phyloP scores from a whole-genome alignment of 371 early-diverging fungal genomes.

The Mortierella sp. region DNA sequence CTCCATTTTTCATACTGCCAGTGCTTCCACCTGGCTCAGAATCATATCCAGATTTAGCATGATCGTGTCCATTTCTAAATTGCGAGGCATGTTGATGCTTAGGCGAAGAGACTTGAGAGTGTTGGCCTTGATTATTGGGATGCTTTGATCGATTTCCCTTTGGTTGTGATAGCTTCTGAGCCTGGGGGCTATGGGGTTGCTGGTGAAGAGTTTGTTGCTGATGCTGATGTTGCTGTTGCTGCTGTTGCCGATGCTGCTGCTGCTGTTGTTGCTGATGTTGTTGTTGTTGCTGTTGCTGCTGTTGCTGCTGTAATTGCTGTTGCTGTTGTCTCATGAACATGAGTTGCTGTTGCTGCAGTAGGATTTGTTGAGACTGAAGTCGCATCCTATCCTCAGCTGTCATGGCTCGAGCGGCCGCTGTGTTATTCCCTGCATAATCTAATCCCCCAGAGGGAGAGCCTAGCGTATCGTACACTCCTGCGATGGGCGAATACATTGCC shows the following conservation, averaged over 20 bases:
- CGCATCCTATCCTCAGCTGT: conserved; percentile 67
- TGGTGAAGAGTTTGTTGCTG: conserved; percentile 36
- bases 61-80: conserved; percentile 18
- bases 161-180: conserved; percentile 33
- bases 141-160: conserved; percentile 27
- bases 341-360: conserved; percentile 67
- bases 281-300: conserved; percentile 62
- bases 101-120: conserved; percentile 31
- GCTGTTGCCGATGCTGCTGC: conserved; percentile 27
- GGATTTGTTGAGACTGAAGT: conserved; percentile 66
- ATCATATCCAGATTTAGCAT: conserved; percentile 15
- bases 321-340: conserved; percentile 51
- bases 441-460: conserved; percentile 14
- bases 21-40: conserved; percentile 5
- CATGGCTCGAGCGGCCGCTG: conserved; percentile 11
- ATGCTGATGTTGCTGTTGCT: conserved; percentile 61
- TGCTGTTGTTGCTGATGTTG: conserved; percentile 62
- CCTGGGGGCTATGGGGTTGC: conserved; percentile 22
- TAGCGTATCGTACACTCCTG: conserved; percentile 15
- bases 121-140: conserved; percentile 15
- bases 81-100: conserved; percentile 26
- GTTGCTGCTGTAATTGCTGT: conserved; percentile 58
- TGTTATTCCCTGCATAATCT: conserved; percentile 28
- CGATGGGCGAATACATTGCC: conserved; percentile 17
- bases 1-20: neutral